Evolutionary conservation across 2,329 filamentous ascomycete species (phyloP), one percentile per base, ranked within the genome.

Genomic region (Xylariaceae sp.): DNA sequence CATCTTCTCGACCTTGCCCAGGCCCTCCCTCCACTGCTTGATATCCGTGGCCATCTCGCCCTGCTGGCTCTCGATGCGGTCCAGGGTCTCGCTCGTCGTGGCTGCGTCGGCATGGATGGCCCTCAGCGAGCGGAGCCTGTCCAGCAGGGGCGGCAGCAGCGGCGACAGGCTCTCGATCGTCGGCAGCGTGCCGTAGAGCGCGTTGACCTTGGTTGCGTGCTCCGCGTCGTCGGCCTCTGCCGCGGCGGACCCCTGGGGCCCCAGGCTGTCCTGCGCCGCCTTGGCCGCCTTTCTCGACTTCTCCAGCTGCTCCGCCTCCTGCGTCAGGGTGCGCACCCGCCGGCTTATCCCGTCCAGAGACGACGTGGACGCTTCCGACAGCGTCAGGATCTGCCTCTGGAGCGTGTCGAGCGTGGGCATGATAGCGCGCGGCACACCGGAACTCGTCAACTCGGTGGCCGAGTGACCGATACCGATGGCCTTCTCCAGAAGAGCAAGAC

Each of bases 121-220:
- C 38, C 85, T 75, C 36, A 98, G 67, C 7, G 87, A 93, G 37
- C 89, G 75, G 32, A 98, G 65, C 17, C 92, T 76, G 50, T 95
- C 88, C 9, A 98, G 68, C 8, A 96, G 68, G 5, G 86, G 76
- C 2, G 92, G 90, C 4, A 98, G 70, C 13, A 94, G 70, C 1
- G 92, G 92, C 5, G 86, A 74, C 6, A 98, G 69, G 36, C 73
- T 83, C 59, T 94, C 88, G 38, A 98, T 92, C 0, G 86, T 92
- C 2, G 88, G 82, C 12, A 98, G 66, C 3, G 87, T 85, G 1
- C 84, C 83, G 59, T 95, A 95, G 5, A 98, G 73, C 2, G 89
- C 85, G 45, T 94, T 92, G 56, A 98, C 83, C 57, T 94, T 94
- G 33, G 84, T 72, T 25, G 79, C 72, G 49, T 93, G 83, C 48